phyloP scores from a whole-genome alignment of 2,329 filamentous ascomycete genomes.

The Drechslera avenae region DNA sequence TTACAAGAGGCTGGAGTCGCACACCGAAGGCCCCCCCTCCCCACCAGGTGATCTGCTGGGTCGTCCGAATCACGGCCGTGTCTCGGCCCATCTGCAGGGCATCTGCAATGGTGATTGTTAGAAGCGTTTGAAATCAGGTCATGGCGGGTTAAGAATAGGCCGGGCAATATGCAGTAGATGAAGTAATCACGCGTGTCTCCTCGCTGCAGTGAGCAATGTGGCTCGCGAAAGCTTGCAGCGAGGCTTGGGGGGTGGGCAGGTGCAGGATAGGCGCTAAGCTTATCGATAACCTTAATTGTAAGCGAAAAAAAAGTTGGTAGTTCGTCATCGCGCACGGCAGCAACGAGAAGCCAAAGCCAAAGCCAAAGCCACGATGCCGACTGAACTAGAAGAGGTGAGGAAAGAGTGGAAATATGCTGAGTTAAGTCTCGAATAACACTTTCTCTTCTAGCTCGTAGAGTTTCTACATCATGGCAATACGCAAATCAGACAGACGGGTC shows the following conservation, averaged over 20 bases:
- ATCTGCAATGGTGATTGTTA: neutral
- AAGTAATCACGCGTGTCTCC: constrained; percentile 10
- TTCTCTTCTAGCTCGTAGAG: constrained; percentile 73
- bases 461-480: constrained; percentile 93
- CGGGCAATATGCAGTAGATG: constrained; percentile 8
- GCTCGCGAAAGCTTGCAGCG: constrained; percentile 7
- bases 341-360: constrained; percentile 8
- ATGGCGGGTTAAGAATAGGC: constrained; percentile 8
- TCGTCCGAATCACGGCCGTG: constrained; percentile 1
- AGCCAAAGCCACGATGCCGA: constrained; percentile 50
- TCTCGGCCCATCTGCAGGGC: neutral
- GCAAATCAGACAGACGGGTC: constrained; percentile 82
- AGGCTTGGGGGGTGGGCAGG: neutral
- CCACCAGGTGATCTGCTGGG: constrained; percentile 1
- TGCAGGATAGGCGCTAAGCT: constrained; percentile 15
- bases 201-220: constrained; percentile 11
- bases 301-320: constrained; percentile 26
- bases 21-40: neutral
- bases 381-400: constrained; percentile 56
- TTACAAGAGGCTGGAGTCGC: neutral
- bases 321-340: constrained; percentile 31
- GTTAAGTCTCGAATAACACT: neutral
- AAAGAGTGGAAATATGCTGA: neutral
- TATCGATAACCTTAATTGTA: constrained; percentile 45
- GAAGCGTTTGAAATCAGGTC: constrained; percentile 1